Percentiles rank a stretch among this genome's conserved stretches.
These are phyloP conservation scores for Phanerochaete sordida DNA, from an alignment of 768 basidiomycete species.

Conservation along the genomic window DNA sequence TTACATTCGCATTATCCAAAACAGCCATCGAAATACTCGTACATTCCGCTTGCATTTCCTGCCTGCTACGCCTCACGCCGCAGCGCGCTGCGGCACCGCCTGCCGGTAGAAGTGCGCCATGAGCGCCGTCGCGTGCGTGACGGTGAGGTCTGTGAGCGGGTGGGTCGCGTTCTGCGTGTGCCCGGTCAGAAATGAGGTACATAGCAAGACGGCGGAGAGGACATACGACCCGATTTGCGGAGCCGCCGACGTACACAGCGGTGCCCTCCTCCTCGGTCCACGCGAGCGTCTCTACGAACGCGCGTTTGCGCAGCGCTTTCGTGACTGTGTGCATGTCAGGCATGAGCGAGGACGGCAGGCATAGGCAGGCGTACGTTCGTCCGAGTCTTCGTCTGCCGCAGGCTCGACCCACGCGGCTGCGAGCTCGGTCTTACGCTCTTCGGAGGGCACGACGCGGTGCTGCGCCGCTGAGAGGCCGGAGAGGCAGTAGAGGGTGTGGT, in stretches of 20 bases:
- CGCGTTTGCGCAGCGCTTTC: slow-evolving; percentile 35
- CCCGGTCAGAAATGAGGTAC: background rate
- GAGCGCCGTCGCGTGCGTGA: slow-evolving; percentile 60
- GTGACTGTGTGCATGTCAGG: background rate
- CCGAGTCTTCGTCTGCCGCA: background rate
- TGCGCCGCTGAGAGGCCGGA: slow-evolving; percentile 89
- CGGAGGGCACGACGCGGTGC: slow-evolving; percentile 50
- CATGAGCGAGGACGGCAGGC: background rate
- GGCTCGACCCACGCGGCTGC: slow-evolving; percentile 15
- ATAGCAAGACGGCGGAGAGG: background rate
- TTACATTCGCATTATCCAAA: too few species aligned
- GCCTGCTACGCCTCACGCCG: background rate
- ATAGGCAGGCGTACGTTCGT: slow-evolving; percentile 17
- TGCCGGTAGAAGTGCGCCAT: slow-evolving; percentile 77
- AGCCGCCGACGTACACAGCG: slow-evolving; percentile 52
- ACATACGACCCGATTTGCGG: slow-evolving; percentile 62
- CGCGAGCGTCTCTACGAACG: slow-evolving; percentile 53
- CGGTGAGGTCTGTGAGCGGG: slow-evolving; percentile 73
- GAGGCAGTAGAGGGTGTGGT: slow-evolving; percentile 93
- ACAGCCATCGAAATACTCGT: background rate
- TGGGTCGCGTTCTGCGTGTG: slow-evolving; percentile 70
- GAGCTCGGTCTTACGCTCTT: slow-evolving; percentile 15
- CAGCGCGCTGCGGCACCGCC: slow-evolving; percentile 30
- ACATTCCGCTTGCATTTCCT: background rate
- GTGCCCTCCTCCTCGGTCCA: slow-evolving; percentile 70